Conservation (phyloP, 352 stramenopile species). For the Pythium sp. region DNA sequence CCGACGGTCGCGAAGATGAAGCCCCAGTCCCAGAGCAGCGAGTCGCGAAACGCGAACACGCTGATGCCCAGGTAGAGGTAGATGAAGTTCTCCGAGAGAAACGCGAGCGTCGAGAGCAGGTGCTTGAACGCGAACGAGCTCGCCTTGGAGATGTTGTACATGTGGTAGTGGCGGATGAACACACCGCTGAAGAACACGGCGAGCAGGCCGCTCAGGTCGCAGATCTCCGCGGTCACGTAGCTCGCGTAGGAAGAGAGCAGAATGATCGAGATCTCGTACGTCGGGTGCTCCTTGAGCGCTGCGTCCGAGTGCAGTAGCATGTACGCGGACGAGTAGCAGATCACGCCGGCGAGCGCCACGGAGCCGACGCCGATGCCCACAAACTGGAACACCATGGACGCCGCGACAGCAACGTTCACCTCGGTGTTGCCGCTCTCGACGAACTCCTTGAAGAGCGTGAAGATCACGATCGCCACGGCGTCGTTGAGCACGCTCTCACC, state of each 20-base stretch:
- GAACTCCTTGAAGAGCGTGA: constrained; percentile 45
- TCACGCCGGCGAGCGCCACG: constrained; percentile 35
- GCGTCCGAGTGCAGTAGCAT: constrained; percentile 12
- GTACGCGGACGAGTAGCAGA: constrained; percentile 54
- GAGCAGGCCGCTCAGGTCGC: constrained; percentile 67
- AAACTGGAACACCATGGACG: constrained; percentile 33
- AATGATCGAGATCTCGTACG: constrained; percentile 71
- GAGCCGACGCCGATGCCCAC: constrained; percentile 44
- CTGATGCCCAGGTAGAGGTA: constrained; percentile 52
- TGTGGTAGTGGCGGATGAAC: constrained; percentile 51
- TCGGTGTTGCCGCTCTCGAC: constrained; percentile 45
- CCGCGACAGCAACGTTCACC: constrained; percentile 19
- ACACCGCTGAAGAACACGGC: constrained; percentile 81
- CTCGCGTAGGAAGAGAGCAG: constrained; percentile 40
- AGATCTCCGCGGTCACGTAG: constrained; percentile 37
- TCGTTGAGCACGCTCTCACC: constrained; percentile 83
- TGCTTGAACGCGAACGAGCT: constrained; percentile 38
- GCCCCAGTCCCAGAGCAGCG: constrained; percentile 38
- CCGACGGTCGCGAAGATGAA: constrained; percentile 32
- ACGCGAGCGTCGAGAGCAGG: constrained; percentile 38
- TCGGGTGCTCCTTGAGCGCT: constrained; percentile 14
- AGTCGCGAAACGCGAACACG: constrained; percentile 32
- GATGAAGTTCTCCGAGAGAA: constrained; percentile 51
- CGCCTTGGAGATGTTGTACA: constrained; percentile 42
- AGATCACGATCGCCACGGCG: constrained; percentile 71